phyloP scores from a whole-genome alignment of 192 early-diverging fungal species.

The Backusella luteola region DNA sequence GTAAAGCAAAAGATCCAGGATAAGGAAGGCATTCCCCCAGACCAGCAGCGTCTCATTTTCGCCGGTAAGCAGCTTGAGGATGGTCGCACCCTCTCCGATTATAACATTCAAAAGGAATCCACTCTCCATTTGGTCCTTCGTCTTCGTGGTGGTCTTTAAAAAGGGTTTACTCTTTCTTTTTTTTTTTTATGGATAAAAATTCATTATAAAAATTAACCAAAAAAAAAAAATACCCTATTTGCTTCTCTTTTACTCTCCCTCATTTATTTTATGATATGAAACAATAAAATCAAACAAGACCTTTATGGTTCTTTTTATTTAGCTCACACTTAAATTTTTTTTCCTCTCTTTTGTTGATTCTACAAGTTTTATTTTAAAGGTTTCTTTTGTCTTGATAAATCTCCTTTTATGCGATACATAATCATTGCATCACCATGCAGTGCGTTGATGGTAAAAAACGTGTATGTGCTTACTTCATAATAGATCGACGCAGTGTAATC shows the following conservation, averaged over 20 bases:
- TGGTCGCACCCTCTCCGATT: slow-evolving; percentile 65
- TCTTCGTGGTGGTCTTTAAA: slow-evolving; percentile 68
- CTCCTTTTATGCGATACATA: slow-evolving; percentile 20
- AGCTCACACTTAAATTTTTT: background rate
- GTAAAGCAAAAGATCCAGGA: slow-evolving; percentile 93
- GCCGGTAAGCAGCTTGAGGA: slow-evolving; percentile 84
- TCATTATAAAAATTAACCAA: background rate
- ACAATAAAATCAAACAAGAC: background rate
- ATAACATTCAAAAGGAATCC: slow-evolving; percentile 83
- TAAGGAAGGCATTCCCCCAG: slow-evolving; percentile 90
- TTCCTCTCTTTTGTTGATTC: background rate
- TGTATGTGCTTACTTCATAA: background rate
- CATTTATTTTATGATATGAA: background rate
- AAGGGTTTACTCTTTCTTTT: background rate
- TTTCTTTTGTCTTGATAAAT: background rate
- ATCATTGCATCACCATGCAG: background rate
- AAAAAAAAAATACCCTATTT: slow-evolving; percentile 6
- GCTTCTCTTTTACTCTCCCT: background rate
- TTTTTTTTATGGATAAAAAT: slow-evolving; percentile 3
- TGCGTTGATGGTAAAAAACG: background rate
- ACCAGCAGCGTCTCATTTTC: slow-evolving; percentile 79
- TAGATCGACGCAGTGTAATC: background rate
- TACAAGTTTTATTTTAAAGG: background rate
- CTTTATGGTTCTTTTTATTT: background rate
- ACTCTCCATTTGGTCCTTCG: slow-evolving; percentile 75